Conservation (phyloP, 805 yeast genomes). For the Ogataea minuta region DNA sequence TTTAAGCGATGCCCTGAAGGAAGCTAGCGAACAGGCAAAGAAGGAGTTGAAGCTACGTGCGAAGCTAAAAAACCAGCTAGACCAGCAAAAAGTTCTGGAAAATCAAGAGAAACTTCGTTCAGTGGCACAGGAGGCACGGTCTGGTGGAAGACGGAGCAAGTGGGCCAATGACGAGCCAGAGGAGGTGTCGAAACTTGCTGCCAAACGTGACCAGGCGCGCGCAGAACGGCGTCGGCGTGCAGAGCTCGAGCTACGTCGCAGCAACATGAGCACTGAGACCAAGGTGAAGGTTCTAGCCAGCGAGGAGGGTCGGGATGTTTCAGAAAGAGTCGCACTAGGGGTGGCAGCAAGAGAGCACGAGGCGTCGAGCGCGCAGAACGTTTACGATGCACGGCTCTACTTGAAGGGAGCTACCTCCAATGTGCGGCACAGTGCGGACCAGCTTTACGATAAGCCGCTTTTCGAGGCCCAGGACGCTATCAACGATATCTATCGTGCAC, state of each 20-base stretch:
- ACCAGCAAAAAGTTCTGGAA: conserved; percentile 47
- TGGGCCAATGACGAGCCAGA: conserved; percentile 20
- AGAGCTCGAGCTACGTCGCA: conserved; percentile 44
- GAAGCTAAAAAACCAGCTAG: conserved; percentile 45
- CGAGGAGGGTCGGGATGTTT: conserved; percentile 49
- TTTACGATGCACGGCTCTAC: conserved; percentile 60
- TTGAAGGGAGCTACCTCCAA: conserved; percentile 42
- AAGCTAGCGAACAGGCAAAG: conserved; percentile 62
- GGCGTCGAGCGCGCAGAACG: conserved; percentile 36
- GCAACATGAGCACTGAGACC: conserved; percentile 45
- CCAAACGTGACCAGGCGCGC: conserved; percentile 39
- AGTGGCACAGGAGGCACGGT: conserved; percentile 50
- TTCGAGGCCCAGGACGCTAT: conserved; percentile 53
- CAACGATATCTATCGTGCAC: conserved; percentile 47
- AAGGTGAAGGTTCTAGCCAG: conserved; percentile 42
- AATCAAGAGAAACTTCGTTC: conserved; percentile 50
- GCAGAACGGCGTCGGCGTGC: conserved; percentile 46
- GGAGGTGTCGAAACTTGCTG: conserved; percentile 23
- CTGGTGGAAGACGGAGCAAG: conserved; percentile 15
- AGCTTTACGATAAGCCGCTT: conserved; percentile 57
- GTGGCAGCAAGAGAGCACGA: conserved; percentile 26
- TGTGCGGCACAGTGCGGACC: conserved; percentile 41
- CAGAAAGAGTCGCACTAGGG: conserved; percentile 55
- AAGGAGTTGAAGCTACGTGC: conserved; percentile 53
- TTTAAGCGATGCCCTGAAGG: conserved; percentile 68